Percentiles rank a stretch among this genome's conserved stretches.
phyloP scores from a whole-genome alignment of 2,329 filamentous ascomycete genomes.

The Sphaerulina populicola region DNA sequence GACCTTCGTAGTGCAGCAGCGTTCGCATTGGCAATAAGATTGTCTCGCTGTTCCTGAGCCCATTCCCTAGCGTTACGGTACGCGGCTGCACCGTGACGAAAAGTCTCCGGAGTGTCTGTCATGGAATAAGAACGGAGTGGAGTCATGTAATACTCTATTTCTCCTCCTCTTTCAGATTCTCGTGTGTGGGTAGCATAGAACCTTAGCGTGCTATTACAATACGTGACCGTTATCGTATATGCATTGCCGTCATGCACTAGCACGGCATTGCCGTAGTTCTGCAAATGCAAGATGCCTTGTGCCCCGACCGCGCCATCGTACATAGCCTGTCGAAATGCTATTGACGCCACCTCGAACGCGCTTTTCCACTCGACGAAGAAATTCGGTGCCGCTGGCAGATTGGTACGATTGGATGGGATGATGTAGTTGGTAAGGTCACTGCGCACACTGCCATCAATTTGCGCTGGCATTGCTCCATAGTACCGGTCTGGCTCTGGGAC shows the following conservation, averaged over 20 bases:
- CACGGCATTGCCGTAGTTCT: conserved; percentile 18
- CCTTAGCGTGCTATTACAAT: conserved; percentile 17
- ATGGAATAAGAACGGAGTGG: conserved; percentile 15
- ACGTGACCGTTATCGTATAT: conserved; percentile 21
- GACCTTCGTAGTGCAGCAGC: too few relatives aligned
- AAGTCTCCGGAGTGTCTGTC: not conserved
- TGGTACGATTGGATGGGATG: not conserved
- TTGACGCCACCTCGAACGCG: not conserved
- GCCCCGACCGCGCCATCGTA: not conserved
- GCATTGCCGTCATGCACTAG: conserved; percentile 21
- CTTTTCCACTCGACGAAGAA: conserved; percentile 2
- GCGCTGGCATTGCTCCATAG: conserved; percentile 26
- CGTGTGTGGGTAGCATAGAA: conserved; percentile 23
- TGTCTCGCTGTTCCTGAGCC: too few relatives aligned
- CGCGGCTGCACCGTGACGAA: too few relatives aligned
- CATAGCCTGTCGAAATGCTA: not conserved
- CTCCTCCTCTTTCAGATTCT: conserved; percentile 9
- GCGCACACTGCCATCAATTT: conserved; percentile 25
- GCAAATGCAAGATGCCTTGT: conserved; percentile 10
- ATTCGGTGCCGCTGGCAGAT: not conserved
- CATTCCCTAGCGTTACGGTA: too few relatives aligned
- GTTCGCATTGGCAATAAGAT: too few relatives aligned
- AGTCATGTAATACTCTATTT: conserved; percentile 21
- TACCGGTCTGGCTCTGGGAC: conserved; percentile 31
- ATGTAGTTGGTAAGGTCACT: conserved; percentile 19